Base-by-base conservation (phyloP, 129 eudicot genomes). In the Gnaphalium uliginosum region DNA sequence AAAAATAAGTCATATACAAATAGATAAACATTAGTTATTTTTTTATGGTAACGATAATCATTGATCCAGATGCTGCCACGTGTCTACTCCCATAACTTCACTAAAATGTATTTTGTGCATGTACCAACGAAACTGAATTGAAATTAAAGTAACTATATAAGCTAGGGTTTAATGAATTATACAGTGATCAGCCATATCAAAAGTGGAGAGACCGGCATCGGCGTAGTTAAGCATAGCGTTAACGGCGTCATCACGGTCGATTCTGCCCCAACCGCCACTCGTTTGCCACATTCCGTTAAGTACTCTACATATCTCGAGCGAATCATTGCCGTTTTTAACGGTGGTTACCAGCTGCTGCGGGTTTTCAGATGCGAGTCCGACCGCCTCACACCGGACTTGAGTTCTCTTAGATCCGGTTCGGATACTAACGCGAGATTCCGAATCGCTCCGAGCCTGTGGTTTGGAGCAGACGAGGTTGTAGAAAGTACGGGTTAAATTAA, bases 261-360 rank as follows among this genome's bases (percentile, higher is more conserved):
- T 94, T 79, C 79, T 76, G 11, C 99, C 99, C 99, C 99, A 94
- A 17, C 99, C 97, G 30, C 99, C 99, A 75, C 99, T 94, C n/a
- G 99, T 94, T 78, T 94, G 99, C 99, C 99, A 94, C 99, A 94
- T 94, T 8, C 99, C 97, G 30, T 94, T 94, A 11, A 94, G 85
- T 21, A 94, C 96, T 81, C 97, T 77, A 85, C 99, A 90, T 78
- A 94, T 90, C 54, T 90, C 89, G 73, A 94, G 69, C 7, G 96
- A 89, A 86, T 94, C 97, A 32, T 89, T 76, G 4, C 99, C 99
- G 72, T 94, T 87, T 74, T 80, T 86, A 48, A 94, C 83, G 24
- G 75, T 82, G 26, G 75, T 82, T 21, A 86, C 84, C 27, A 60
- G 78, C 66, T 78, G 83, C 41, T 76, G 76, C 50, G 84, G 86